Evolutionary conservation across 2,329 filamentous ascomycete species (phyloP), one percentile per base, ranked within the genome.

Genomic region (Ceratocystis albifundus): DNA sequence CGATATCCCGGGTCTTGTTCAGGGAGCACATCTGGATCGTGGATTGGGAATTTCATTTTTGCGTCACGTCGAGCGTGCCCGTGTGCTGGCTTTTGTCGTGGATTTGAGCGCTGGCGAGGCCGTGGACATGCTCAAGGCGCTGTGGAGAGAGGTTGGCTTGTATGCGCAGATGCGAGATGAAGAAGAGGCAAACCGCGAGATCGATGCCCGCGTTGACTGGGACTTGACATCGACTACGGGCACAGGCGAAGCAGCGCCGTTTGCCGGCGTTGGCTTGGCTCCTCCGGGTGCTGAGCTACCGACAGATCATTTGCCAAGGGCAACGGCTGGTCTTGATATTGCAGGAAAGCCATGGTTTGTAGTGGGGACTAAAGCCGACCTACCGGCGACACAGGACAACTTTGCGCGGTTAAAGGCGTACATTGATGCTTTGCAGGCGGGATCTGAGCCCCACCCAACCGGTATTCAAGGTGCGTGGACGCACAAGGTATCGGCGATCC

Each of bases 321-420:
- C 72, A 4, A 69, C 62, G 69, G 73, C 75, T 2, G 79, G 75
- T n/a, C 73, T 89, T n/a, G 84, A 88, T 50, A 95, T 97, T 70
- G 88, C 89, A n/a, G 84, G 84, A 44, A 99, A 99, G 77, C 92
- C 94, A 0, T 99, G 94, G 94, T 94, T 96, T 72, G 92, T 96
- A 4, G 86, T 96, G 55, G 93, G 90, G 0, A 96, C 92, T 22
- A 97, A 97, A 76, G 92, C 90, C 0, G 93, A 97, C 74, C 74
- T 96, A 65, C 84, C 86, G 2, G 82, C 82, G 2, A 96, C 94
- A 1, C 83, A 91, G 74, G 82, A 85, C 28, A 95, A 94, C 73
- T 99, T 90, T 74, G 76, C 75, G 45, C 76, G 77, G 64, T 77
- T 99, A 70, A 85, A 85, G 70, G 76, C 77, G 7, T 96, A 96